Percentiles rank a stretch among this genome's conserved stretches.
Evolutionary conservation across 331 rosid genomes (phyloP).

Genomic region (Phaseolus coccineus): DNA sequence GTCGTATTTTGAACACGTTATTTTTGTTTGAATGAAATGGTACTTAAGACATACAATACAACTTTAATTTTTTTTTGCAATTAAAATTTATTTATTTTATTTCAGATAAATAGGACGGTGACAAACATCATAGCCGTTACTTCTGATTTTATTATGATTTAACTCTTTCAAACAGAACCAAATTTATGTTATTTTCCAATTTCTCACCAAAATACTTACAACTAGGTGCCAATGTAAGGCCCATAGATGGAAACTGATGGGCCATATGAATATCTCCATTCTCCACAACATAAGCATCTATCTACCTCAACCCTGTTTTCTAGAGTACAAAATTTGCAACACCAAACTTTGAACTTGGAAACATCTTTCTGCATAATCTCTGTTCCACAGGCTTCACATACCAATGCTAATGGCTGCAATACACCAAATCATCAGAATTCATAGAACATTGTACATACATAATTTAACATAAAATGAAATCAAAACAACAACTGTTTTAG

Average conservation of each 20-base stretch:
- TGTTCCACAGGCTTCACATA: slow-evolving; percentile 61
- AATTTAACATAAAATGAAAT: background rate
- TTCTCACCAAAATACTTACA: background rate
- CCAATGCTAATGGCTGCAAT: slow-evolving; percentile 53
- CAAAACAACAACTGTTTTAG: slow-evolving; percentile 2
- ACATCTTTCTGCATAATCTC: slow-evolving; percentile 8
- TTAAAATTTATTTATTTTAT: too few relatives aligned
- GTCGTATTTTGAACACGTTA: too few relatives aligned
- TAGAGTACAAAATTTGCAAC: slow-evolving; percentile 67
- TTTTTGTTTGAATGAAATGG: too few relatives aligned
- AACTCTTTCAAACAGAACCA: too few relatives aligned
- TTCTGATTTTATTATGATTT: too few relatives aligned
- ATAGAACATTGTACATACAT: background rate
- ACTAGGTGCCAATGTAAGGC: slow-evolving; percentile 53
- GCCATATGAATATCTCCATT: slow-evolving; percentile 64
- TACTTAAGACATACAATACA: too few relatives aligned
- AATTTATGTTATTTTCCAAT: too few relatives aligned
- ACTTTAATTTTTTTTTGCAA: too few relatives aligned
- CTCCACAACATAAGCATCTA: slow-evolving; percentile 66
- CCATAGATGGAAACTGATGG: slow-evolving; percentile 49
- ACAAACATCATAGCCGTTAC: too few relatives aligned
- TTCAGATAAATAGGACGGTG: too few relatives aligned
- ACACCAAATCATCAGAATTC: background rate
- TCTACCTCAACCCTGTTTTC: slow-evolving; percentile 54
- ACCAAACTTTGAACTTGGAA: slow-evolving; percentile 51